Evolutionary conservation across 2,329 filamentous ascomycete genomes (phyloP).

Genomic region (Tolypocladium sp.): DNA sequence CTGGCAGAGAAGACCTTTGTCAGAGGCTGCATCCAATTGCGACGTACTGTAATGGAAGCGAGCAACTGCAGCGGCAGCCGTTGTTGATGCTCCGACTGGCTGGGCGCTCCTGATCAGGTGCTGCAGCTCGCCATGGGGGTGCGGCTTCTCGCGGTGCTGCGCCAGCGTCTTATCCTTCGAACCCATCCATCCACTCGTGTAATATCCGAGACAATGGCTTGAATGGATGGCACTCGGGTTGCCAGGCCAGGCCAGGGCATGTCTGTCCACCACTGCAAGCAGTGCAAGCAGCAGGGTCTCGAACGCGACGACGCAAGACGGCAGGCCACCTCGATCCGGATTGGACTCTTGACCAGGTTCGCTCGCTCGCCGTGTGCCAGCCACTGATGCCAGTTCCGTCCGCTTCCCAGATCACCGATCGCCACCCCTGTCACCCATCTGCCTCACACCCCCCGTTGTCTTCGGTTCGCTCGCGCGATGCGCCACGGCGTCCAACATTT

Average conservation of each 20-base stretch:
- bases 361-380: not conserved
- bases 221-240: too few relatives aligned
- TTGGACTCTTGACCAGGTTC: not conserved
- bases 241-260: not conserved
- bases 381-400: not conserved
- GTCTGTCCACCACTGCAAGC: not conserved
- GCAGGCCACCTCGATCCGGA: not conserved
- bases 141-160: too few relatives aligned
- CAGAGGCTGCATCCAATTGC: not conserved
- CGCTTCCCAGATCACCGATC: not conserved
- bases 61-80: not conserved
- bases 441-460: not conserved
- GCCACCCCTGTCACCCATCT: not conserved
- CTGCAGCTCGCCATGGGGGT: not conserved
- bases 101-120: not conserved
- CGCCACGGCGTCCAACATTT: not conserved
- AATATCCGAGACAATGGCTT: not conserved
- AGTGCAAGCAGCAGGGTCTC: not conserved
- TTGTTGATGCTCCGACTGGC: not conserved
- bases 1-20: not conserved
- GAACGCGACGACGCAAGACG: not conserved
- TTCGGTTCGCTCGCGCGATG: not conserved
- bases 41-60: not conserved
- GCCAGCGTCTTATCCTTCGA: not conserved
- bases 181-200: not conserved